These are phyloP conservation scores for Nothopassalora personata DNA, from an alignment of 2,329 filamentous ascomycete species.

Conservation along the genomic window DNA sequence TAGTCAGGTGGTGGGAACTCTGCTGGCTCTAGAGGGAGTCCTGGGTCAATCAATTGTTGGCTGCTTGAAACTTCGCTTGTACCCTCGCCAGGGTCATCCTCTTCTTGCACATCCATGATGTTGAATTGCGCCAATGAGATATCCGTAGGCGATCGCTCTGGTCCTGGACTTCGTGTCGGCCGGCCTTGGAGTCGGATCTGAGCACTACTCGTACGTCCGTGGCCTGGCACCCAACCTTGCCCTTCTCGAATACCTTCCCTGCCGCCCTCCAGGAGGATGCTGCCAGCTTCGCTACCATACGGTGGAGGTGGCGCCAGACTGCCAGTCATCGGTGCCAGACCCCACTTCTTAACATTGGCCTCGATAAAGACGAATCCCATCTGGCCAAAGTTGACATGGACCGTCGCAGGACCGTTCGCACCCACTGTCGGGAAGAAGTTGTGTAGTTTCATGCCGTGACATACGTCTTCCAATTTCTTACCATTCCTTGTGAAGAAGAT, in stretches of 20 bases:
- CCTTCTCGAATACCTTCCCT: slow-evolving; percentile 50
- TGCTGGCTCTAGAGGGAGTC: slow-evolving; percentile 29
- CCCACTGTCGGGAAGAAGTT: slow-evolving; percentile 99
- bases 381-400: slow-evolving; percentile 97
- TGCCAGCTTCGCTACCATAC: slow-evolving; percentile 94
- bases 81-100: slow-evolving; percentile 23
- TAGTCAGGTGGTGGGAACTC: slow-evolving; percentile 45
- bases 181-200: slow-evolving; percentile 66
- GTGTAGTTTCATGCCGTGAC: slow-evolving; percentile 84
- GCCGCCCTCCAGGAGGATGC: slow-evolving; percentile 86
- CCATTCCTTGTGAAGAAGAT: slow-evolving; percentile 98
- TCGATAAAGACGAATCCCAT: slow-evolving; percentile 98
- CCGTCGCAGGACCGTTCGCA: slow-evolving; percentile 82
- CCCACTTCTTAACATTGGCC: slow-evolving; percentile 99
- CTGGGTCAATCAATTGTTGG: slow-evolving; percentile 22
- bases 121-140: slow-evolving; percentile 88
- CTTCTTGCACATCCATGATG: slow-evolving; percentile 56
- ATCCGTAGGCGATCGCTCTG: slow-evolving; percentile 84
- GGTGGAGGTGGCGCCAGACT: slow-evolving; percentile 91
- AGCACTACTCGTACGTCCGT: slow-evolving; percentile 69
- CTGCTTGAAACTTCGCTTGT: slow-evolving; percentile 20
- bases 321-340: slow-evolving; percentile 89
- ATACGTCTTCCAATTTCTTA: slow-evolving; percentile 92
- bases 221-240: slow-evolving; percentile 54
- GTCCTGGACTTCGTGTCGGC: slow-evolving; percentile 75